phyloP scores from a whole-genome alignment of 2,329 filamentous ascomycete genomes.

The Lasiodiplodia sp. region DNA sequence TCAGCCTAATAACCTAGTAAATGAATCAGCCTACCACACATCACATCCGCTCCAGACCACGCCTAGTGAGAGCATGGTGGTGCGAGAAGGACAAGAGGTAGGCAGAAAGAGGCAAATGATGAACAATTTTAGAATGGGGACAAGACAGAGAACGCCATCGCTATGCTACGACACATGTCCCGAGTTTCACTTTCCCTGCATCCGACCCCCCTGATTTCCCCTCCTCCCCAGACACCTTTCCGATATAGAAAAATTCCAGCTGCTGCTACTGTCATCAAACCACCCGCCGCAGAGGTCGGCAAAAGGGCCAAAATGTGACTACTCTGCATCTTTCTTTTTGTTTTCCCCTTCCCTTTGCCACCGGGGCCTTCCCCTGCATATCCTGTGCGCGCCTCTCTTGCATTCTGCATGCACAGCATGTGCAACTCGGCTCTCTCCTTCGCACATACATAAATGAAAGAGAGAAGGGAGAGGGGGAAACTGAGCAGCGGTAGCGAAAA shows the following conservation, averaged over 20 bases:
- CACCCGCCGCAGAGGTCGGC: no score
- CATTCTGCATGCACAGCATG: no score
- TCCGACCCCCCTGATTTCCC: neutral
- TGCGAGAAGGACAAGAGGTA: neutral
- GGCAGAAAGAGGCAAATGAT: neutral
- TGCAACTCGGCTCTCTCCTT: neutral
- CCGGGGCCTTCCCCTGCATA: constrained; percentile 32
- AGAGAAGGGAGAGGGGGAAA: constrained; percentile 16
- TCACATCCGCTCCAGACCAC: neutral
- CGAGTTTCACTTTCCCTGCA: constrained; percentile 24
- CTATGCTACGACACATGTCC: constrained; percentile 25
- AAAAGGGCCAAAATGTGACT: no score
- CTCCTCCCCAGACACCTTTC: neutral
- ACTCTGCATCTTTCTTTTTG: neutral
- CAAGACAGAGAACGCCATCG: constrained; percentile 25
- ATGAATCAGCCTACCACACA: neutral
- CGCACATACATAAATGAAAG: constrained; percentile 33
- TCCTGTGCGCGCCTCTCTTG: neutral
- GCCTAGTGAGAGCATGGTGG: neutral
- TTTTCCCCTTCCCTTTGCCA: neutral
- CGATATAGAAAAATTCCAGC: neutral
- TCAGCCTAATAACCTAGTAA: neutral
- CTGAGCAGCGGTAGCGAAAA: neutral
- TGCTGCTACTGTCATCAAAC: neutral
- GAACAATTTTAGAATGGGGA: constrained; percentile 2